Base-by-base conservation (phyloP, 768 basidiomycete genomes). In the Auricularia sp. region DNA sequence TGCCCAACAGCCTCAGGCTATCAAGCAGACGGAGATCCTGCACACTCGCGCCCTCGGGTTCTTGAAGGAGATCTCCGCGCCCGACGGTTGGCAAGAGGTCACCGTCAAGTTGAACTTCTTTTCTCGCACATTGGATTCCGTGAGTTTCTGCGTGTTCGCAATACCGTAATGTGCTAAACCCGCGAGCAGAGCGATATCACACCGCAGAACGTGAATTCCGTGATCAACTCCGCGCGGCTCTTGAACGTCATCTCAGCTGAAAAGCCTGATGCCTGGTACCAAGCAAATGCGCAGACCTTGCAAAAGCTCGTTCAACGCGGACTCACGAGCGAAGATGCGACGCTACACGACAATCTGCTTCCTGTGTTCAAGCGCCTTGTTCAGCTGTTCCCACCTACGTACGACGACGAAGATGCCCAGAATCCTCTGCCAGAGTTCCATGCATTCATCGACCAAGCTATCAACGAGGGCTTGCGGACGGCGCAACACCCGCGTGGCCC, bases 91-190 rank as follows among this genome's bases (percentile, higher is more conserved):
- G 90, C 85, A 82, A 7, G 94, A 96, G 65, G 92, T 98, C 4
- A 90, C 89, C 6, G 87, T 98, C 67, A 96, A 97, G 66, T 78
- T 98, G 56, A 84, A 89, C 63, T 98, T 89, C 76, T 98, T 99
- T 77, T 83, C 88, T 61, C 82, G 92, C 37, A 83, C 89, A 1
- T 81, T 99, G 51, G 89, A 91, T 69, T 87, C 86, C 79, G 94
- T 91, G 70, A 70, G 81, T 76, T 7, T 7, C 8, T n/a, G 18
- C 44, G 29, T 54, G 51, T 39, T 18, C 59, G 62, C 64, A 61
- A 29, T 63, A 35, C 29, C 37, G 29, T 29, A 45, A 37, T 1
- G 5, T 67, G 72, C 44, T 34, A 37, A 65, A 44, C 64, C 21
- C 45, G 59, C 61, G 70, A 63, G 5, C 45, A 65, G 36, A 59